Base-by-base conservation (phyloP, 2,329 filamentous ascomycete species). In the Trichoderma sp. region DNA sequence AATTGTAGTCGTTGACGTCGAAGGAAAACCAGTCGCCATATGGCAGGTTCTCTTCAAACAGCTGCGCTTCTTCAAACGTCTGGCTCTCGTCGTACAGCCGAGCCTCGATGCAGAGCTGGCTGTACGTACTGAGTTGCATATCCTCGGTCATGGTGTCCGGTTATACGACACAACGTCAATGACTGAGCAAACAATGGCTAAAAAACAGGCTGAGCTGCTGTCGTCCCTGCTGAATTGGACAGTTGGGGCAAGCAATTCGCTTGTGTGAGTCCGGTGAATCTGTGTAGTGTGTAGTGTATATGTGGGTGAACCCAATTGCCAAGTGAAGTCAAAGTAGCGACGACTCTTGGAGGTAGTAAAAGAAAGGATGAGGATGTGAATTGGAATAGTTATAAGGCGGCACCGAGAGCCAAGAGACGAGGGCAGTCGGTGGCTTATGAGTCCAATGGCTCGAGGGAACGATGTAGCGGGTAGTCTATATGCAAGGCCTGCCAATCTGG, bases 81-180 rank as follows among this genome's bases (percentile, higher is more conserved):
- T 51, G 39, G 28, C n/a, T 18, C 57, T 65, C 51, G 21, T 51
- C 71, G 28, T 71, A 71, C 39, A 62, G 18, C 62, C 34, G 68
- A 58, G 36, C 39, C 21, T 70, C 56, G 3, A 30, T 36, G 66
- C 24, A 62, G 71, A 64, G 62, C 51, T 71, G 68, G 39, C 21
- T 60, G 53, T 70, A 70, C 14, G 57, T 51, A 32, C 39, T 67
- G 39, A 61, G 61, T 26, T 56, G 43, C 39, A 63, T 24, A 30
- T 72, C 56, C 39, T 68, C 58, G 11, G n/a, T 28, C 70, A 72
- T 72, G 24, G 18, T 62, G 66, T 43, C 43, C 28, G 57, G n/a
- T 21, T 21, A 39, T 47, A 34, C 24, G 12, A 5, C 43, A 47
- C 11, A 12, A 47, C 24, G 28, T 57, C 24, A 57, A 34, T 36